Evolutionary conservation across 768 basidiomycete genomes (phyloP).

Genomic region (Suillus cothurnatus): DNA sequence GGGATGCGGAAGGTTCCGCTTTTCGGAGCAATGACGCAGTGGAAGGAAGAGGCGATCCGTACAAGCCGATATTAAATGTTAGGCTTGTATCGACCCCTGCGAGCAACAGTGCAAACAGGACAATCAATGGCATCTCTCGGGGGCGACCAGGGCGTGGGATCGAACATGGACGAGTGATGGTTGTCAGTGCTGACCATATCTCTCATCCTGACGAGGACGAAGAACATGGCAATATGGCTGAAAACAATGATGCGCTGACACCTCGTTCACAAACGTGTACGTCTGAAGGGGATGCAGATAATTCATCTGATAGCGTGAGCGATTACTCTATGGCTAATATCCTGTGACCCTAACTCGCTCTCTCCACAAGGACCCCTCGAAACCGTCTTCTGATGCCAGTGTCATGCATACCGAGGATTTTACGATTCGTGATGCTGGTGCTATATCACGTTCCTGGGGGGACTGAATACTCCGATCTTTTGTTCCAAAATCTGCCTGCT

Average conservation of each 20-base stretch:
- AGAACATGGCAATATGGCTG: slow-evolving; percentile 7
- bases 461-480: slow-evolving; percentile 24
- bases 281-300: slow-evolving; percentile 6
- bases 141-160: slow-evolving; percentile 22
- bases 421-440: slow-evolving; percentile 32
- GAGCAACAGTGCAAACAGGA: slow-evolving; percentile 7
- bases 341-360: slow-evolving; percentile 14
- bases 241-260: slow-evolving; percentile 9
- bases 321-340: slow-evolving; percentile 1
- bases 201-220: slow-evolving; percentile 3
- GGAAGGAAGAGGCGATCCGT: slow-evolving; percentile 4
- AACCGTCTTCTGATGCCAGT: slow-evolving; percentile 14
- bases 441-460: slow-evolving; percentile 37
- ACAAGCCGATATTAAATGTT: slow-evolving; percentile 23
- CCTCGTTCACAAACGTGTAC: slow-evolving; percentile 4
- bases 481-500: slow-evolving; percentile 25
- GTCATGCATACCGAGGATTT: slow-evolving; percentile 28
- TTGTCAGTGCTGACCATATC: background rate
- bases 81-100: slow-evolving; percentile 22
- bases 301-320: background rate
- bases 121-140: slow-evolving; percentile 18
- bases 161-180: slow-evolving; percentile 16
- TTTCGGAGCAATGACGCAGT: slow-evolving; percentile 11
- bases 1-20: slow-evolving; percentile 20
- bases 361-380: slow-evolving; percentile 13